Evolutionary conservation across 2,329 filamentous ascomycete species (phyloP).

Genomic region (Monosporascus ibericus): DNA sequence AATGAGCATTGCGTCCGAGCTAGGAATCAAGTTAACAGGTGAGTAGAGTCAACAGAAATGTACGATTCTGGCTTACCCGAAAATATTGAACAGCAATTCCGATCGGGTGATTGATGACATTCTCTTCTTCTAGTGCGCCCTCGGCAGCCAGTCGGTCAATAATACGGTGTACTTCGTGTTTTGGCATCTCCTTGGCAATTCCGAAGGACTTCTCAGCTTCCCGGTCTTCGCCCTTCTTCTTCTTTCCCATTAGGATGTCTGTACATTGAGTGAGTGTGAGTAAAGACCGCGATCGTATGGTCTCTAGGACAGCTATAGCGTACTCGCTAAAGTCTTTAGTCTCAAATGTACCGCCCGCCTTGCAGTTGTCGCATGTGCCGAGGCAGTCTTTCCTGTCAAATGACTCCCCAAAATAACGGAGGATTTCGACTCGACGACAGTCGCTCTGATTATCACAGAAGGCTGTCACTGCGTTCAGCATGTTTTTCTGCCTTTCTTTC

Average conservation of each 20-base stretch:
- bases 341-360: slow-evolving; percentile 63
- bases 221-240: slow-evolving; percentile 46
- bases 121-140: slow-evolving; percentile 66
- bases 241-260: slow-evolving; percentile 74
- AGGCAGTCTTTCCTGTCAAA: slow-evolving; percentile 70
- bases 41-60: not conserved
- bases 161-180: slow-evolving; percentile 76
- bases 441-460: slow-evolving; percentile 88
- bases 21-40: slow-evolving; percentile 24
- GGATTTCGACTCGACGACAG: slow-evolving; percentile 80
- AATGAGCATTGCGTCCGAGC: slow-evolving; percentile 35
- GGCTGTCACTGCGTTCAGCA: slow-evolving; percentile 78
- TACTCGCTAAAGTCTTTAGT: slow-evolving; percentile 70
- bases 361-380: slow-evolving; percentile 83
- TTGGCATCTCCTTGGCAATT: slow-evolving; percentile 61
- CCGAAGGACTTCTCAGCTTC: slow-evolving; percentile 58
- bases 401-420: slow-evolving; percentile 88
- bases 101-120: slow-evolving; percentile 51
- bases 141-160: slow-evolving; percentile 71
- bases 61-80: slow-evolving; percentile 38
- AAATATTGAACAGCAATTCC: slow-evolving; percentile 74
- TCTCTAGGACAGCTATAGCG: slow-evolving; percentile 62
- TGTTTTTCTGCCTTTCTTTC: slow-evolving; percentile 75
- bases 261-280: slow-evolving; percentile 75
- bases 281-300: slow-evolving; percentile 56